Percentiles rank a stretch among this genome's conserved stretches.
These are phyloP conservation scores for Candida odintsovae DNA, from an alignment of 805 yeast genomes.

Conservation along the genomic window DNA sequence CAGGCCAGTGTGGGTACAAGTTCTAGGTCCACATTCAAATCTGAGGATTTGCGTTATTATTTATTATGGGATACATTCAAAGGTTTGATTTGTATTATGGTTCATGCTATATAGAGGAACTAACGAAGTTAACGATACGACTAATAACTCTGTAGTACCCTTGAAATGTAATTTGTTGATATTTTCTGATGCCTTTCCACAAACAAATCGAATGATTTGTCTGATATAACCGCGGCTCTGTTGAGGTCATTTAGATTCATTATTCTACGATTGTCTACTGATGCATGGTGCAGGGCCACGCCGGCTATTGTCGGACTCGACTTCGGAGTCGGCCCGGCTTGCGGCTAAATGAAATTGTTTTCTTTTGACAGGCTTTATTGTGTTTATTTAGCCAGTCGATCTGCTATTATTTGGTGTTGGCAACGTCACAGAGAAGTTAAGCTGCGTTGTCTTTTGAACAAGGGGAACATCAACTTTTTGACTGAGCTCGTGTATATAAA, in stretches of 20 bases:
- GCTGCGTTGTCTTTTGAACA: no score
- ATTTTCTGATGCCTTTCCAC: no score
- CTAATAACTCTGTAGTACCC: no score
- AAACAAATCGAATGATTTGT: no score
- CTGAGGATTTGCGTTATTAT: background rate
- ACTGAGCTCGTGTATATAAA: no score
- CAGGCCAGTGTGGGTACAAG: conserved; percentile 15
- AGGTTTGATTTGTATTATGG: background rate
- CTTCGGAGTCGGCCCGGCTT: background rate
- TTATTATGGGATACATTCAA: background rate
- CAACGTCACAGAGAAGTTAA: no score
- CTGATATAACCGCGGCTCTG: no score
- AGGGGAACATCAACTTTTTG: no score
- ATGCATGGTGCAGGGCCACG: background rate
- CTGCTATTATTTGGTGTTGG: no score
- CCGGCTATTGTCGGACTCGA: background rate
- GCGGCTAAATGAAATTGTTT: background rate
- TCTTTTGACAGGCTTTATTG: background rate
- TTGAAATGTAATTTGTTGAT: no score
- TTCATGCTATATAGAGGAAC: background rate
- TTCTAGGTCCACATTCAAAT: background rate
- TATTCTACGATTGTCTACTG: no score
- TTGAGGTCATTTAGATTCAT: no score
- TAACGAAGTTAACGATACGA: background rate
- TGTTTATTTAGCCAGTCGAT: background rate